Percentiles rank a stretch among this genome's conserved stretches.
Conservation (phyloP, 768 basidiomycete species). For the Russula lepida region DNA sequence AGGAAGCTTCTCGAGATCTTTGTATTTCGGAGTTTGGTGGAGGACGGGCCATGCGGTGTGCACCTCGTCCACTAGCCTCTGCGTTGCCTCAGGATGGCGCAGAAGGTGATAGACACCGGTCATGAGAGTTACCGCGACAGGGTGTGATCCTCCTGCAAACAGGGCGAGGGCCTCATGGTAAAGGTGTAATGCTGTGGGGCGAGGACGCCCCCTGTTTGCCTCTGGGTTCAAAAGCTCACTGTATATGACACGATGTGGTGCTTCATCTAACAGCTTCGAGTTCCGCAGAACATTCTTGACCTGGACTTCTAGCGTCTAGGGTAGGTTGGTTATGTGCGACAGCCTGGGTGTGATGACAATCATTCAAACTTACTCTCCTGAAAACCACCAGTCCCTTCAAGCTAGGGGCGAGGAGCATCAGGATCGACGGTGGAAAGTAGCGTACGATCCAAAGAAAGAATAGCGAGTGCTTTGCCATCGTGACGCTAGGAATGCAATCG, state of each 20-base stretch:
- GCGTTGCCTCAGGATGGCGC: conserved; percentile 1
- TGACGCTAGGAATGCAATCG: conserved; percentile 24
- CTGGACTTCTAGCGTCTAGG: conserved; percentile 1
- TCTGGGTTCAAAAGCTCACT: conserved; percentile 6
- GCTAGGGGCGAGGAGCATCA: background rate
- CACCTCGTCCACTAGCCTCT: conserved; percentile 4
- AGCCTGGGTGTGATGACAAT: background rate
- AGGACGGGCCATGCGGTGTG: conserved; percentile 3
- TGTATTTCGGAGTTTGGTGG: background rate
- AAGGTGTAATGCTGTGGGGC: background rate
- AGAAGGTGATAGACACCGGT: conserved; percentile 1
- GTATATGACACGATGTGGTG: conserved; percentile 12
- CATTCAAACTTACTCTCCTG: background rate
- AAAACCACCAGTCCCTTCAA: background rate
- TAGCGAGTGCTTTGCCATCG: background rate
- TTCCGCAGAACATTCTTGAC: background rate
- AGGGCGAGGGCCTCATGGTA: conserved; percentile 1
- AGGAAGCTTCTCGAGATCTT: conserved; percentile 12
- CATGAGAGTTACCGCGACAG: conserved; percentile 6
- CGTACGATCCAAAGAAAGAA: background rate
- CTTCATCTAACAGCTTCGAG: background rate
- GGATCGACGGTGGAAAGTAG: background rate
- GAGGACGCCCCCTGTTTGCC: background rate
- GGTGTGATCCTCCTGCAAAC: conserved; percentile 9
- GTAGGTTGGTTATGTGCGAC: background rate